Evolutionary conservation across 805 yeast species (phyloP).

Genomic region (Helenozyma baotianmanensis): DNA sequence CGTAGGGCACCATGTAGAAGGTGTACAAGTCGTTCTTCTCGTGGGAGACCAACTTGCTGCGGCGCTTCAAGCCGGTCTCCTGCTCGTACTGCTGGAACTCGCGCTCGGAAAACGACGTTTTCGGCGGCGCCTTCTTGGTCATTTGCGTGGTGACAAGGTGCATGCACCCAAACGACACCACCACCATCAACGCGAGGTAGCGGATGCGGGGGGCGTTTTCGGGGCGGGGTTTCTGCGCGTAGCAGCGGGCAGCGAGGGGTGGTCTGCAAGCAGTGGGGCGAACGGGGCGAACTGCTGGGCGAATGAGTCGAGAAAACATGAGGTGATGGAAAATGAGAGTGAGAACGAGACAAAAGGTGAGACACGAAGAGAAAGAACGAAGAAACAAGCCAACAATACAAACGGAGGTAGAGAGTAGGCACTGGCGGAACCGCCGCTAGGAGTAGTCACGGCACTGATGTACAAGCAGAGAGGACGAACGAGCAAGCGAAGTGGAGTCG

Average conservation of each 20-base stretch:
- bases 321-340: too few relatives aligned
- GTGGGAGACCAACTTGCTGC: slow-evolving; percentile 37
- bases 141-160: slow-evolving; percentile 27
- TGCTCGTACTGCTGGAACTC: slow-evolving; percentile 47
- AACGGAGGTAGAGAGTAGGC: too few relatives aligned
- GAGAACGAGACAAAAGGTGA: too few relatives aligned
- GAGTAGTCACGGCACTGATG: too few relatives aligned
- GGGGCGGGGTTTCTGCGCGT: slow-evolving; percentile 5
- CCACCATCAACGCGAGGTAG: slow-evolving; percentile 32
- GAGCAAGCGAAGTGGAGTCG: too few relatives aligned
- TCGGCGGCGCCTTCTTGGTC: slow-evolving; percentile 25
- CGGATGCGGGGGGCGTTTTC: slow-evolving; percentile 28
- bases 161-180: slow-evolving; percentile 29
- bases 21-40: slow-evolving; percentile 37
- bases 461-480: too few relatives aligned
- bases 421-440: too few relatives aligned
- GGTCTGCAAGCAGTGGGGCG: too few relatives aligned
- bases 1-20: slow-evolving; percentile 37
- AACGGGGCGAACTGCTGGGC: too few relatives aligned
- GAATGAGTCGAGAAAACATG: too few relatives aligned
- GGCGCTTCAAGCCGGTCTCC: slow-evolving; percentile 49
- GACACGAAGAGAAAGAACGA: too few relatives aligned
- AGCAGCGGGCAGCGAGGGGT: slow-evolving; percentile 2
- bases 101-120: slow-evolving; percentile 42
- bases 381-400: too few relatives aligned